Evolutionary conservation across 2,329 filamentous ascomycete genomes (phyloP), one percentile per base, ranked within the genome.

Genomic region (Tolypocladium endophyticum): DNA sequence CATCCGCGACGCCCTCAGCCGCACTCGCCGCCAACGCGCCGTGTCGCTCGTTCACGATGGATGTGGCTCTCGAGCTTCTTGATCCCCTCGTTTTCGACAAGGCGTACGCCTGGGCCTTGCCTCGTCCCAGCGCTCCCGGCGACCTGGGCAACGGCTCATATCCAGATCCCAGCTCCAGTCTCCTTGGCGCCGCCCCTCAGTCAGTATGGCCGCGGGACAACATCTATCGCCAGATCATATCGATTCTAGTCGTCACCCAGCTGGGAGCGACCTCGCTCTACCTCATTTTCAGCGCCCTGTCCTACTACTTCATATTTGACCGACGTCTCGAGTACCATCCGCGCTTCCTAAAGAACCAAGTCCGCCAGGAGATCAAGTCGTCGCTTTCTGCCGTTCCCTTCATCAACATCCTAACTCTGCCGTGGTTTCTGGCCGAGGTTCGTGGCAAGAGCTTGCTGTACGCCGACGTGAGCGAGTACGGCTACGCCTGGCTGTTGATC

Each of bases 271-370:
- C 72, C 18, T 57, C 58, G 14, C 66, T 72, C 38, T 92, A 91
- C 78, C 88, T 87, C 70, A 65, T 86, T 64, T 88, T 84, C 70
- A 85, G 87, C 30, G 79, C 83, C 43, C 75, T 90, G 18, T 91
- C 88, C 39, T 92, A 92, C 75, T 74, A 87, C 73, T 84, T 90
- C 74, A 77, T 92, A 59, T 79, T 78, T 62, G 77, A 79, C 66
- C 70, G 73, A 20, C 73, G 75, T 16, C 70, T 77, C 57, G 75
- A 77, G 66, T 66, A 79, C 63, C 77, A 79, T 64, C 77, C 77
- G 25, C 73, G 76, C 60, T 79, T 78, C 68, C 70, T 79, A 58
- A 73, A 77, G 71, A 78, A 79, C 69, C 77, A 79, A 64, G 67
- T 78, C 58, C 70, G 70, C 57, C 75, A 72, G 61, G 77, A 79